phyloP scores from a whole-genome alignment of 2,329 filamentous ascomycete genomes.

The Eutypella sp. region DNA sequence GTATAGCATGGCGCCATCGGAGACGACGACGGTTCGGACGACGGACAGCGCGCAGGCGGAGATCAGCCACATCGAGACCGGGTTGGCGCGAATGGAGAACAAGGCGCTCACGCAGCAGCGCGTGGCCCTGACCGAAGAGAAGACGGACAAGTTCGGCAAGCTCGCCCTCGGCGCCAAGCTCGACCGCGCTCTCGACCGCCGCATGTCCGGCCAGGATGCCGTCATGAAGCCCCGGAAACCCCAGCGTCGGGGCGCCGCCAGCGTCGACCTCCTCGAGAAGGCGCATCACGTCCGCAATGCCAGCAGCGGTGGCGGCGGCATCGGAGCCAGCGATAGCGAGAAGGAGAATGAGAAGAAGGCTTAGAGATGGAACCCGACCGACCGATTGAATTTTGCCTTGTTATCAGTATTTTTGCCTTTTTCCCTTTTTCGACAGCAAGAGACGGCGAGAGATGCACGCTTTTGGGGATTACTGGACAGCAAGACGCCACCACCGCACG shows the following conservation, averaged over 20 bases:
- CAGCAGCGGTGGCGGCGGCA: too few relatives aligned
- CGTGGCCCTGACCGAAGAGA: slow-evolving; percentile 72
- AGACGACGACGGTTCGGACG: slow-evolving; percentile 53
- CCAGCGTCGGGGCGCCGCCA: slow-evolving; percentile 17
- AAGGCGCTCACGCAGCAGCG: slow-evolving; percentile 79
- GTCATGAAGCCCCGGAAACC: slow-evolving; percentile 64
- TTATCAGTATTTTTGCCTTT: too few relatives aligned
- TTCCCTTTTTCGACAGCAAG: too few relatives aligned
- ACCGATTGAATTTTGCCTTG: too few relatives aligned
- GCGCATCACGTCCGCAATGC: too few relatives aligned
- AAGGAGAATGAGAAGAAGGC: neutral
- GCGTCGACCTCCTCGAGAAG: too few relatives aligned
- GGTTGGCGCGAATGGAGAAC: slow-evolving; percentile 84
- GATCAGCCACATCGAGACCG: slow-evolving; percentile 67
- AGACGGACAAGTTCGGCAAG: slow-evolving; percentile 77
- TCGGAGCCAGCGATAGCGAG: neutral
- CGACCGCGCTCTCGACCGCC: slow-evolving; percentile 76
- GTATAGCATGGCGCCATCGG: slow-evolving; percentile 53
- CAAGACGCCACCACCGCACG: too few relatives aligned
- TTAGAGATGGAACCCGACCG: too few relatives aligned
- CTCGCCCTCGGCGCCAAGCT: slow-evolving; percentile 86
- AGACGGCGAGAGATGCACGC: too few relatives aligned
- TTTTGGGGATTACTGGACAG: too few relatives aligned
- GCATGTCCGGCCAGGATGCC: slow-evolving; percentile 86
- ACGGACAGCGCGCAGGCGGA: slow-evolving; percentile 52